Base-by-base conservation (phyloP, 257 asterid species). In the Striga asiatica region DNA sequence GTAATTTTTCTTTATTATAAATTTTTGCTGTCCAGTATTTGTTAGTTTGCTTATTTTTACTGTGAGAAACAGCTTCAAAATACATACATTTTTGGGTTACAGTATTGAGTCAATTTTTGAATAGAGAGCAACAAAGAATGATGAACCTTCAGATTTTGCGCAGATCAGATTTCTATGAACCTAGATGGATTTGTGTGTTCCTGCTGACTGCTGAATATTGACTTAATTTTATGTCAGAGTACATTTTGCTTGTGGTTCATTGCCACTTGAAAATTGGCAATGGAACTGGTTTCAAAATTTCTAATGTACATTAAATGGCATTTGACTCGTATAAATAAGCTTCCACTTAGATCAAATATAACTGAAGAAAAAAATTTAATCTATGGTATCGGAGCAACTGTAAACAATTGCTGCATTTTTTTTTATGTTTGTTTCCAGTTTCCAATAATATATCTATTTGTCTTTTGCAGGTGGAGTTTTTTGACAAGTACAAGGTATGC, bases 401-500 rank as follows among this genome's bases (percentile, higher is more conserved):
- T n/a, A n/a, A 37, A 37, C 45, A 37, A 14, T 2, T 37, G n/a
- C 16, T 10, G 45, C 45, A 37, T 14, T n/a, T 1, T 11, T 4
- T 25, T 25, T 65, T 42, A 18, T 49, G 37, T 20, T 20, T 50
- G 3, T 60, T 12, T 59, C 29, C 53, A 28, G 7, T 27, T 65
- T 55, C 77, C 79, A 42, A 32, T 23, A 32, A 4, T 58, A 21
- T 37, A 47, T 59, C 31, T 19, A 53, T 37, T 70, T 47, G 32
- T 58, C 59, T 71, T 60, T 71, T 71, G 50, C 92, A 91, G 98
- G 82, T 87, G 74, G 95, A 81, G 56, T 91, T 91, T 73, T 91
- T 91, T 54, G 97, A 91, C 71, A 83, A 73, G 45, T 78, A 81
- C 80, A 91, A 91, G 98, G 98, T 91, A 64, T 20, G 68, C 58